Evolutionary conservation across 1,284 basidiomycete genomes (phyloP).

Genomic region (Chalciporus sp.): DNA sequence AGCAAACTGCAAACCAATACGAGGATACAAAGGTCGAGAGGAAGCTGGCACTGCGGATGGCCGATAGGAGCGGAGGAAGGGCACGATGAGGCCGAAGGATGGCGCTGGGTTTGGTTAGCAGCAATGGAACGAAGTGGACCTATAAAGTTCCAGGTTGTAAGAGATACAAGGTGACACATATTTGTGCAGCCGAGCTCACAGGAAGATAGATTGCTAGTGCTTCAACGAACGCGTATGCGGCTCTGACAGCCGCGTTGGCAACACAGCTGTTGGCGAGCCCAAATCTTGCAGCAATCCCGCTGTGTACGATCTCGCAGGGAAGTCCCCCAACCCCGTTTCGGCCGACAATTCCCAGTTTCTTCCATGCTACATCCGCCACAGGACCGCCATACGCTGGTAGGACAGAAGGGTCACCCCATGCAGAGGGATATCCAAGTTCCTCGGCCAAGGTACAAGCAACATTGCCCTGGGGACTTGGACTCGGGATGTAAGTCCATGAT

Average conservation of each 20-base stretch:
- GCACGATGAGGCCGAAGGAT: constrained; percentile 48
- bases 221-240: constrained; percentile 57
- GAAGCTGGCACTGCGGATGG: constrained; percentile 68
- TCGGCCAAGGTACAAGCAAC: constrained; percentile 49
- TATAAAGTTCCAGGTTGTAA: constrained; percentile 28
- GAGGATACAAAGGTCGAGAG: constrained; percentile 70
- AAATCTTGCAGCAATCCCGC: constrained; percentile 46
- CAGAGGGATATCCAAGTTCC: constrained; percentile 57
- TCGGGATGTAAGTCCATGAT: constrained; percentile 58
- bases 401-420: constrained; percentile 61
- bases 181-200: constrained; percentile 39
- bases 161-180: neutral
- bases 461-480: constrained; percentile 37
- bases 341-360: constrained; percentile 50
- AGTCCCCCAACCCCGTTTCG: constrained; percentile 62
- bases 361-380: constrained; percentile 54
- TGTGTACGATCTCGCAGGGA: constrained; percentile 75
- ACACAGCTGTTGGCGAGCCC: constrained; percentile 58
- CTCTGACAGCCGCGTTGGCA: constrained; percentile 56
- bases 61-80: constrained; percentile 46
- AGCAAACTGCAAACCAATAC: constrained; percentile 69
- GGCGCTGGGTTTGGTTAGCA: constrained; percentile 57
- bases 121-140: constrained; percentile 68
- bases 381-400: constrained; percentile 64
- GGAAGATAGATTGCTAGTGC: constrained; percentile 69